A percentile compares a stretch with the other conserved stretches of the same genome.
These are phyloP conservation scores for Grammothele lineata DNA, from an alignment of 768 basidiomycete species.

Conservation along the genomic window DNA sequence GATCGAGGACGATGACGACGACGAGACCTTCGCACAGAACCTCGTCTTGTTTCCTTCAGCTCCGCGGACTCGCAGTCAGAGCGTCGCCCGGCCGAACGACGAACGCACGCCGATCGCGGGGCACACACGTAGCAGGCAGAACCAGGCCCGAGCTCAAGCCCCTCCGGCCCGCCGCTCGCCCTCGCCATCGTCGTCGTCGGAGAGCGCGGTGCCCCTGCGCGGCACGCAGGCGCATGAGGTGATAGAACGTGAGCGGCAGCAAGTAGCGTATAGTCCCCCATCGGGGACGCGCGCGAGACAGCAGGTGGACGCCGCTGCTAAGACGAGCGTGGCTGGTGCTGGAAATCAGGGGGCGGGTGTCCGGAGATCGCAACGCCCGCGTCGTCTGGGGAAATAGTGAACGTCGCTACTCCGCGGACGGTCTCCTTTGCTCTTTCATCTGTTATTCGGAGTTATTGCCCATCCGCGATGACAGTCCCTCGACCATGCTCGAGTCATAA, in stretches of 20 bases:
- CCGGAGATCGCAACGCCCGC: too few species aligned
- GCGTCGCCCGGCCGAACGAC: too few species aligned
- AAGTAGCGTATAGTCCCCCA: slow-evolving; percentile 9
- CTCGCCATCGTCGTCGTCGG: slow-evolving; percentile 1
- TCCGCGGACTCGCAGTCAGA: too few species aligned
- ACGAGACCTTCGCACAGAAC: slow-evolving; percentile 3
- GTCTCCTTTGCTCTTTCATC: too few species aligned
- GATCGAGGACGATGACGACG: slow-evolving; percentile 1
- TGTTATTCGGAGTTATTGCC: too few species aligned
- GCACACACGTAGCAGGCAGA: not conserved
- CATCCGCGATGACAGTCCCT: too few species aligned
- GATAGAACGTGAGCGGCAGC: slow-evolving; percentile 4
- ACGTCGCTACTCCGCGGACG: too few species aligned
- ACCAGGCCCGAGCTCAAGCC: not conserved
- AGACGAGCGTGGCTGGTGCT: not conserved
- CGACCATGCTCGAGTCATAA: too few species aligned
- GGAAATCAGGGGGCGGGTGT: too few species aligned
- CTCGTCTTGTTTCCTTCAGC: not conserved
- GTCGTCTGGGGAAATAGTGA: too few species aligned
- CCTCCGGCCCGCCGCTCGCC: not conserved
- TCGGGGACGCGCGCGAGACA: slow-evolving; percentile 14
- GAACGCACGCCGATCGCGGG: not conserved
- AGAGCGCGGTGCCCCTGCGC: slow-evolving; percentile 11
- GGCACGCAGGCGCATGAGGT: slow-evolving; percentile 16
- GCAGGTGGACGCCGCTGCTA: too few species aligned